Base-by-base conservation (phyloP, 1,284 basidiomycete species). In the Xanthoconium separans region DNA sequence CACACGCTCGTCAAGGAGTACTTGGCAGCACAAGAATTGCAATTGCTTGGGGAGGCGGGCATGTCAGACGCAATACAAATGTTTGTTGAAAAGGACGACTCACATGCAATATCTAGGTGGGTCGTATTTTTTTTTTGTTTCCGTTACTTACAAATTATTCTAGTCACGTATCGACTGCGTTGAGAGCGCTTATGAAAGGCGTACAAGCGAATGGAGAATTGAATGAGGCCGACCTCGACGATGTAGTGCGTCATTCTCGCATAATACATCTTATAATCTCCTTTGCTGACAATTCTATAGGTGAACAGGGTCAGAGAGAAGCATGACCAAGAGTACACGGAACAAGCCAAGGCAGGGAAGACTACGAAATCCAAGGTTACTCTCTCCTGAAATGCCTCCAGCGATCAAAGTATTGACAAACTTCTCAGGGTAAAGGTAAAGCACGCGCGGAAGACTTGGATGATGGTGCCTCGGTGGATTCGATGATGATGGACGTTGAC, bases 81-180 rank as follows among this genome's bases (percentile, higher is more conserved):
- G 66, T 97, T 92, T 73, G 93, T 98, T 53, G 94, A 96, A 70
- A 98, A 98, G 77, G 95, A 96, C 63, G 93, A 95, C 71, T 85
- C 83, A 42, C 90, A 95, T 75, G 91, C 95, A 5, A 95, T 98
- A 66, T 84, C 87, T 58, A 82, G 77, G 94, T 95, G 59, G 61
- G 87, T 82, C 6, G 12, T 34, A 11, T 12, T 34, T 31, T 0
- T 24, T 7, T 1, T 5, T 29, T 22, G 22, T 22, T 31, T 45
- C 20, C 10, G 42, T 10, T 22, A 16, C 40, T 58, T 40, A 40
- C 15, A 22, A 24, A 52, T 47, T 13, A 0, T 44, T 43, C 12
- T 45, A 94, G 91, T 52, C 92, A 93, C 71, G 89, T 94, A 1
- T 70, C 69, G 24, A 75, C 76, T 41, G 81, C 84, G 2, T 66